These are phyloP conservation scores for Leccinum uliginosum DNA, from an alignment of 768 basidiomycete genomes.

Conservation along the genomic window DNA sequence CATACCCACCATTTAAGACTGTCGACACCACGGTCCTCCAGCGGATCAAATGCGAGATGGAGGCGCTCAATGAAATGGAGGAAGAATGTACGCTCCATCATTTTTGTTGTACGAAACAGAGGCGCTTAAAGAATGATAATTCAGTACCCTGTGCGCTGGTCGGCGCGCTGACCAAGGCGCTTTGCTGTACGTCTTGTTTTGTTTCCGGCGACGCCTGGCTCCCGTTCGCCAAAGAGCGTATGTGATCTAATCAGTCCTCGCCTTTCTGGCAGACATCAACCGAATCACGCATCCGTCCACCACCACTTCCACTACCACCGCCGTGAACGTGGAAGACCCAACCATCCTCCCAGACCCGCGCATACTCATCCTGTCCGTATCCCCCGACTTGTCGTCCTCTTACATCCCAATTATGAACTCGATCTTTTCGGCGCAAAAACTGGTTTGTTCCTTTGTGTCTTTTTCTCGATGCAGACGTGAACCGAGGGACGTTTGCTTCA, in stretches of 20 bases:
- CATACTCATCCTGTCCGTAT: slow-evolving; percentile 82
- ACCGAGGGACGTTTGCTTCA: slow-evolving; percentile 12
- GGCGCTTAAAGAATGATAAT: slow-evolving; percentile 5
- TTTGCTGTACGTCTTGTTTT: slow-evolving; percentile 64
- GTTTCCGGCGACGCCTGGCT: not conserved
- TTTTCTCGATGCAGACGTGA: slow-evolving; percentile 13
- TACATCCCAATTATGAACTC: slow-evolving; percentile 99
- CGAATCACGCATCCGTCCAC: slow-evolving; percentile 39
- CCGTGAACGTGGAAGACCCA: slow-evolving; percentile 27
- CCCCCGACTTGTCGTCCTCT: slow-evolving; percentile 81
- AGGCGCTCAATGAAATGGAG: slow-evolving; percentile 42
- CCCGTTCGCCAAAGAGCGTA: not conserved
- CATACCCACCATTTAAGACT: slow-evolving; percentile 78
- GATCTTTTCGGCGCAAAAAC: slow-evolving; percentile 97
- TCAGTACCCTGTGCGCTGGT: slow-evolving; percentile 71
- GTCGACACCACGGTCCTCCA: slow-evolving; percentile 65
- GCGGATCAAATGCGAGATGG: slow-evolving; percentile 60
- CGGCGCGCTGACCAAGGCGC: slow-evolving; percentile 83
- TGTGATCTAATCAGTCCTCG: slow-evolving; percentile 14
- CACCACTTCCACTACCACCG: slow-evolving; percentile 15
- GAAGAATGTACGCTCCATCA: slow-evolving; percentile 37
- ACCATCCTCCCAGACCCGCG: slow-evolving; percentile 44
- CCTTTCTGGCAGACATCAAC: slow-evolving; percentile 61
- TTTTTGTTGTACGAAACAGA: not conserved
- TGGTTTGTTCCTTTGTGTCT: slow-evolving; percentile 47